A percentile compares a stretch with the other conserved stretches of the same genome.
Evolutionary conservation across 2,329 filamentous ascomycete species (phyloP).

Genomic region (Phyllosticta citribraziliensis): DNA sequence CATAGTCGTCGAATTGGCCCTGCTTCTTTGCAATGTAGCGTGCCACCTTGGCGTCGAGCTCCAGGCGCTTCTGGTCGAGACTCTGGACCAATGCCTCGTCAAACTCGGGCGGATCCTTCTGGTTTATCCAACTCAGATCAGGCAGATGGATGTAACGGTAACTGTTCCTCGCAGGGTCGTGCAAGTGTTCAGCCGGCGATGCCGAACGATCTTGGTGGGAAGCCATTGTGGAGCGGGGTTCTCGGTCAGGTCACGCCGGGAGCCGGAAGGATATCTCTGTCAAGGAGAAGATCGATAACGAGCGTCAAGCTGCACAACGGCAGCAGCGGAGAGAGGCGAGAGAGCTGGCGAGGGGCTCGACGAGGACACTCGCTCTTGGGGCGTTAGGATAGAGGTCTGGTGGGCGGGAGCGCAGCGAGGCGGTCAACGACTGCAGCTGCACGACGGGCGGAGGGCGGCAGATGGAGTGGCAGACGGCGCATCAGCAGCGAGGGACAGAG

Average conservation of each 20-base stretch:
- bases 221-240: conserved; percentile 2
- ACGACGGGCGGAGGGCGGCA: background rate
- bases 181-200: conserved; percentile 4
- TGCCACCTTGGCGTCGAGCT: conserved; percentile 10
- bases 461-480: background rate
- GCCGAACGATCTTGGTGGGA: background rate
- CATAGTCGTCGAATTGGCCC: conserved; percentile 10
- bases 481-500: background rate
- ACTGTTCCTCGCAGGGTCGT: conserved; percentile 6
- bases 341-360: background rate
- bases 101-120: conserved; percentile 8
- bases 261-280: conserved; percentile 8
- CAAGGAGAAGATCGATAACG: background rate
- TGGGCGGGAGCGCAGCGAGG: background rate
- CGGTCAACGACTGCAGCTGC: background rate
- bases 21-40: conserved; percentile 11
- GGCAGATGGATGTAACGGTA: conserved; percentile 9
- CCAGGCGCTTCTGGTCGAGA: conserved; percentile 10
- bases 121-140: conserved; percentile 3
- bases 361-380: background rate
- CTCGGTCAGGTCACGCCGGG: background rate
- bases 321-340: background rate
- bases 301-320: background rate
- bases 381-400: background rate
- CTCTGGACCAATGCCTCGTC: conserved; percentile 9